Percentiles rank a stretch among this genome's conserved stretches.
These are phyloP conservation scores for Pisolithus sp. DNA, from an alignment of 768 basidiomycete species.

Conservation along the genomic window DNA sequence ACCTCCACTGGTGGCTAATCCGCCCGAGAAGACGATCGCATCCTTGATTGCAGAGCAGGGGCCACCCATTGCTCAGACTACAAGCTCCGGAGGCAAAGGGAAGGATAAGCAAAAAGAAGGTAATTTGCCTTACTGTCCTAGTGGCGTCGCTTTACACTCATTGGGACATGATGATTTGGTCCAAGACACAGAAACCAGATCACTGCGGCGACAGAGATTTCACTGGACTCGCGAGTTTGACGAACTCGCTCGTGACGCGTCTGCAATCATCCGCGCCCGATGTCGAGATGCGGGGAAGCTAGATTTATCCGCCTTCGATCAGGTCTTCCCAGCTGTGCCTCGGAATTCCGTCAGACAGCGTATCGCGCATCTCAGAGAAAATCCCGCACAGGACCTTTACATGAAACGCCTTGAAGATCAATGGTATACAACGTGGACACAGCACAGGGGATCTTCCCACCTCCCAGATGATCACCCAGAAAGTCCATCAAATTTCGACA, in stretches of 20 bases:
- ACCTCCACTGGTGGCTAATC: conserved; percentile 36
- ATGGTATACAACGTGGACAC: conserved; percentile 75
- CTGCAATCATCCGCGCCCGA: conserved; percentile 75
- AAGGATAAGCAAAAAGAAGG: conserved; percentile 27
- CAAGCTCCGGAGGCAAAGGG: conserved; percentile 31
- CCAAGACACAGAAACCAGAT: conserved; percentile 9
- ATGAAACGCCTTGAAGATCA: conserved; percentile 71
- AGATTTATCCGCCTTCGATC: conserved; percentile 67
- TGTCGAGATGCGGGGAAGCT: conserved; percentile 54
- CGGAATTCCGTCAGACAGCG: conserved; percentile 68
- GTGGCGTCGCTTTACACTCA: not conserved
- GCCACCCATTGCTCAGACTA: conserved; percentile 29
- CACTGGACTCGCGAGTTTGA: conserved; percentile 85
- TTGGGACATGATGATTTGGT: not conserved
- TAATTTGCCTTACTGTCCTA: conserved; percentile 9
- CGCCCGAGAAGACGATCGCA: conserved; percentile 47
- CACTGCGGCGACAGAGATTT: conserved; percentile 56
- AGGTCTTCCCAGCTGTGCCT: conserved; percentile 75
- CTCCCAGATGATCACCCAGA: conserved; percentile 67
- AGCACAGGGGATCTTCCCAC: conserved; percentile 56
- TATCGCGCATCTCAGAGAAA: conserved; percentile 52
- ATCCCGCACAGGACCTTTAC: conserved; percentile 66
- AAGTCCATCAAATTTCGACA: conserved; percentile 68
- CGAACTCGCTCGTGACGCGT: conserved; percentile 81
- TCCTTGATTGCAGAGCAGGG: conserved; percentile 47